These are phyloP conservation scores for Crepidotus variabilis DNA, from an alignment of 768 basidiomycete species.

Conservation along the genomic window DNA sequence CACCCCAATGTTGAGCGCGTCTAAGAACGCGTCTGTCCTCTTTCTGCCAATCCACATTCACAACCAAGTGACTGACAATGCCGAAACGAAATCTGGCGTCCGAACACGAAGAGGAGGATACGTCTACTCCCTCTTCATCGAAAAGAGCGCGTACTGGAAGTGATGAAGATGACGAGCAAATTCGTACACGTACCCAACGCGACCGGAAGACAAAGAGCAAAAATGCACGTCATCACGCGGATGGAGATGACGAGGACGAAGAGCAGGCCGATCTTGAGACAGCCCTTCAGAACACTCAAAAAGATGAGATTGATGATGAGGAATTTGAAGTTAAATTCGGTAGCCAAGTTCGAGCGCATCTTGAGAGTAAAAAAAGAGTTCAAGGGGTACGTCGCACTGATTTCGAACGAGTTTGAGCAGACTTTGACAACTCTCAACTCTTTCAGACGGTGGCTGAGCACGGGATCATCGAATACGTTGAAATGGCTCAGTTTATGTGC, in stretches of 20 bases:
- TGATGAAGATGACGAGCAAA: constrained; percentile 19
- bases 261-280: constrained; percentile 29
- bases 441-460: constrained; percentile 74
- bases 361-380: constrained; percentile 43
- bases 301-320: constrained; percentile 57
- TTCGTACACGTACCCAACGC: constrained; percentile 13
- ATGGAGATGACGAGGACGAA: constrained; percentile 21
- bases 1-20: too few relatives aligned
- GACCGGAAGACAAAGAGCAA: constrained; percentile 28
- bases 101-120: constrained; percentile 43
- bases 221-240: constrained; percentile 28
- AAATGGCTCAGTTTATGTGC: constrained; percentile 96
- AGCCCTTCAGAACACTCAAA: constrained; percentile 19
- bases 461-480: constrained; percentile 83
- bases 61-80: constrained; percentile 30
- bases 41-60: not conserved
- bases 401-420: constrained; percentile 1
- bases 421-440: not conserved
- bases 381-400: constrained; percentile 34
- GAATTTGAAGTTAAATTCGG: constrained; percentile 62
- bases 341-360: constrained; percentile 48
- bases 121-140: constrained; percentile 19
- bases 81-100: constrained; percentile 46
- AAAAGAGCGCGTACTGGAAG: constrained; percentile 31
- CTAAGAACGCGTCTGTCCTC: not conserved